phyloP scores from a whole-genome alignment of 2,329 filamentous ascomycete species.

The Remersonia thermophila region DNA sequence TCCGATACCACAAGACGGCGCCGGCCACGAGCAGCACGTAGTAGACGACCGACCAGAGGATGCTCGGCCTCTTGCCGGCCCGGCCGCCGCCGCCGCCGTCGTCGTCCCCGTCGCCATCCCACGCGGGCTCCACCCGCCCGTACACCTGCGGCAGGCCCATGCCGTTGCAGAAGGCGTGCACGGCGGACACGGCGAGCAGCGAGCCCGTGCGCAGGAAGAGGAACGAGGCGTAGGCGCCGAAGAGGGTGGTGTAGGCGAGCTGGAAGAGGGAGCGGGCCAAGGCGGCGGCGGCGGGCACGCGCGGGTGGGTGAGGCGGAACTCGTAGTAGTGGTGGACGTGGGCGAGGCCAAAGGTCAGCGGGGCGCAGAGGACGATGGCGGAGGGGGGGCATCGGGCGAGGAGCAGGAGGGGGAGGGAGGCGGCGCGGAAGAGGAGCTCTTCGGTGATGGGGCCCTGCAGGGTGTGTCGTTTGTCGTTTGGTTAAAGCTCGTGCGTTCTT shows the following conservation, averaged over 20 bases:
- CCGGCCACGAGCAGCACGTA: conserved; percentile 66
- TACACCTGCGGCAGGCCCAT: conserved; percentile 80
- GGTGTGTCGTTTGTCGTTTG: conserved; percentile 9
- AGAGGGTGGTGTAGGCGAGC: conserved; percentile 80
- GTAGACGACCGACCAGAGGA: conserved; percentile 61
- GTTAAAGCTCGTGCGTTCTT: too few relatives aligned
- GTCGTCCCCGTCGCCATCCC: background rate
- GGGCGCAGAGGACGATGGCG: conserved; percentile 66
- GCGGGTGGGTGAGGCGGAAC: conserved; percentile 69
- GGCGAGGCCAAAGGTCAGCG: conserved; percentile 82
- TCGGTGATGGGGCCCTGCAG: conserved; percentile 72
- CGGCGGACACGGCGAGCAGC: conserved; percentile 58
- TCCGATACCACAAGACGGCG: conserved; percentile 55
- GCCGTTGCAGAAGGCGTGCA: conserved; percentile 85
- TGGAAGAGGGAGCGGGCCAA: conserved; percentile 67
- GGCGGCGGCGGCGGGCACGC: conserved; percentile 49
- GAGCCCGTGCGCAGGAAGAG: conserved; percentile 77
- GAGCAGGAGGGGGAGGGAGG: conserved; percentile 72
- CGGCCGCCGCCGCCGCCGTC: conserved; percentile 9
- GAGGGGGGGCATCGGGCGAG: conserved; percentile 46
- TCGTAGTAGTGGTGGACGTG: conserved; percentile 96
- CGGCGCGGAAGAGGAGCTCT: conserved; percentile 84
- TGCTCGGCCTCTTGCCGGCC: conserved; percentile 9
- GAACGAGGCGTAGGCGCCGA: conserved; percentile 88
- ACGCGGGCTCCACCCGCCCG: conserved; percentile 50